Conservation (phyloP, 441 rosid species). For the Raphanus hybrid region DNA sequence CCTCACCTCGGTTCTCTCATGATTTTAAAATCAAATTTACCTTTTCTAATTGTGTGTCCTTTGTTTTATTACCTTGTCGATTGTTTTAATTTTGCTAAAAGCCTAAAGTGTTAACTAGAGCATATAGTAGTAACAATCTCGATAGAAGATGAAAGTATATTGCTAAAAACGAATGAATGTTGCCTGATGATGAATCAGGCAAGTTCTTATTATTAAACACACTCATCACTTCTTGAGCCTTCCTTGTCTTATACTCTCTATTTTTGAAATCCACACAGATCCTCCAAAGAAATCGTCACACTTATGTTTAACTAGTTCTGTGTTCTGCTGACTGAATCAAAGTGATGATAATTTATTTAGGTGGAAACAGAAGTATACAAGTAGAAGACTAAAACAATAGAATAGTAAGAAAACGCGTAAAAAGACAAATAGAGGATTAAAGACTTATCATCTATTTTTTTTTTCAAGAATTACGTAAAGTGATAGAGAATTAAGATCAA, state of each 20-base stretch:
- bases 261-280: too few relatives aligned
- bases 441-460: constrained; percentile 36
- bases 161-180: too few relatives aligned
- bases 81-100: too few relatives aligned
- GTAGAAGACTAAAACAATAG: constrained; percentile 42
- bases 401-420: constrained; percentile 28
- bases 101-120: too few relatives aligned
- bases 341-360: constrained; percentile 37
- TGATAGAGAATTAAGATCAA: constrained; percentile 19
- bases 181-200: too few relatives aligned
- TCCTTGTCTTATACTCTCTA: too few relatives aligned
- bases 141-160: too few relatives aligned
- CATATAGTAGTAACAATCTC: too few relatives aligned
- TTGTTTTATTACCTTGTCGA: too few relatives aligned
- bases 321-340: constrained; percentile 3
- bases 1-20: background rate
- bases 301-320: background rate
- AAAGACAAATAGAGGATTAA: constrained; percentile 48
- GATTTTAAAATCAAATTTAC: background rate
- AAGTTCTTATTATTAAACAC: too few relatives aligned
- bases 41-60: background rate
- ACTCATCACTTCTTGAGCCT: too few relatives aligned
- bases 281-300: too few relatives aligned
- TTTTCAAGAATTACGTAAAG: constrained; percentile 30
- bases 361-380: constrained; percentile 36